Conservation (phyloP, 768 basidiomycete species). For the Mrakia gelida region DNA sequence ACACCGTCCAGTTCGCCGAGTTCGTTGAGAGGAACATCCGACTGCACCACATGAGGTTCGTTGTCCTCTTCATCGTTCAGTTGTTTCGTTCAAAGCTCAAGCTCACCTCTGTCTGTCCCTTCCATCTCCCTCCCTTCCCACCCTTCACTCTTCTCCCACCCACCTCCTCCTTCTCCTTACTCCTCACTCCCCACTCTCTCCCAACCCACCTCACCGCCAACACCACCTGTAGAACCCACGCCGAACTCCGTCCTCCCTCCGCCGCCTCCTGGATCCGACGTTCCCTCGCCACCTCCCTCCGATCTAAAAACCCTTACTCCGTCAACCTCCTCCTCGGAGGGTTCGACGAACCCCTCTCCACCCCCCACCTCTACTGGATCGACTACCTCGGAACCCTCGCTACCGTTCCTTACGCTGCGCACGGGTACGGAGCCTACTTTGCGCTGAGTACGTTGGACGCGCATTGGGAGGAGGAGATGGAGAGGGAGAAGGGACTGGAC, state of each 20-base stretch:
- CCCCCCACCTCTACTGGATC: constrained; percentile 79
- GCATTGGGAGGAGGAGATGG: constrained; percentile 84
- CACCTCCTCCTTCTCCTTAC: background rate
- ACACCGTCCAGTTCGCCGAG: constrained; percentile 94
- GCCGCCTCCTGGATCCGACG: constrained; percentile 95
- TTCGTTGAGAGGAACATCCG: constrained; percentile 93
- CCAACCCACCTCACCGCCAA: background rate
- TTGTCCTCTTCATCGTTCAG: background rate
- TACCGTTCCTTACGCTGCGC: constrained; percentile 85
- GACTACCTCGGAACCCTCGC: constrained; percentile 91
- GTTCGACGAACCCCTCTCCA: constrained; percentile 66
- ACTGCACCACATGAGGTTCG: constrained; percentile 82
- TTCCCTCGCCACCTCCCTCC: constrained; percentile 78
- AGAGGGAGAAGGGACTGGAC: constrained; percentile 77
- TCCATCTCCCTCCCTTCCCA: too few species aligned
- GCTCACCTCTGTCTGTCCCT: background rate
- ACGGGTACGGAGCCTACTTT: constrained; percentile 93
- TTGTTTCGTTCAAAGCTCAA: background rate
- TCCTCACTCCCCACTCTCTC: background rate
- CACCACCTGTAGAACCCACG: constrained; percentile 55
- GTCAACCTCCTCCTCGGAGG: constrained; percentile 93
- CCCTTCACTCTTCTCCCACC: background rate
- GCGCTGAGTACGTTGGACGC: constrained; percentile 85
- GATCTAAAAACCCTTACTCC: constrained; percentile 78
- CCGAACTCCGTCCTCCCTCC: constrained; percentile 80